Conservation (phyloP, 2,329 filamentous ascomycete genomes). For the Colletotrichum eleusines region DNA sequence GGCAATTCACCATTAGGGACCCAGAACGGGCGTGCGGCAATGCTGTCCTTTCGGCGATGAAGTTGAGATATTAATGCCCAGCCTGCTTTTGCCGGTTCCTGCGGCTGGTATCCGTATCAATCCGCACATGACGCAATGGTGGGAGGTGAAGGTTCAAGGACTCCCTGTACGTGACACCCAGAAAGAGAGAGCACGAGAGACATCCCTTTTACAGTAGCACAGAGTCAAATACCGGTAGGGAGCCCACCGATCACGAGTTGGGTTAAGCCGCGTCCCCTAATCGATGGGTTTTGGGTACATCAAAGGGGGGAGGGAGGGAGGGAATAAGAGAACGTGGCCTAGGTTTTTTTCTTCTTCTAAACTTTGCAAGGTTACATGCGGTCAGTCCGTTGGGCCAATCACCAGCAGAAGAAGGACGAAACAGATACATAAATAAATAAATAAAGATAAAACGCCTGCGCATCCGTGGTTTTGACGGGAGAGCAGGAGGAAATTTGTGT, state of each 20-base stretch:
- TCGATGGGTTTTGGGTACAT: not conserved
- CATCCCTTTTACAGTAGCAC: too few species aligned
- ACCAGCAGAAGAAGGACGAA: not conserved
- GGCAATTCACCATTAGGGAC: slow-evolving; percentile 20
- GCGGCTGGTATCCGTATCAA: not conserved
- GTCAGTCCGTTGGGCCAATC: not conserved
- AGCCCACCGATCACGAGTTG: slow-evolving; percentile 19
- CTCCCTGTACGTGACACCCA: not conserved
- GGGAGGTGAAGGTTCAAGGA: slow-evolving; percentile 19
- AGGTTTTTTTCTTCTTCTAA: too few species aligned
- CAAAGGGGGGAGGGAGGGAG: too few species aligned
- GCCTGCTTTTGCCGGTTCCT: not conserved
- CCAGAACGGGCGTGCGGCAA: slow-evolving; percentile 8
- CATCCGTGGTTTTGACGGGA: not conserved
- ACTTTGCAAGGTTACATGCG: not conserved
- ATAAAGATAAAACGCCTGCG: too few species aligned
- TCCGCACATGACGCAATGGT: slow-evolving; percentile 28
- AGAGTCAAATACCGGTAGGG: not conserved
- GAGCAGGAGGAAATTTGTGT: not conserved
- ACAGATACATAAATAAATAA: too few species aligned
- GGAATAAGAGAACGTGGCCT: too few species aligned
- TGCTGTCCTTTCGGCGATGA: slow-evolving; percentile 11
- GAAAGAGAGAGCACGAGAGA: not conserved
- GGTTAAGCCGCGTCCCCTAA: not conserved
- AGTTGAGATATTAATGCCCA: slow-evolving; percentile 21